Evolutionary conservation across 768 basidiomycete genomes (phyloP).

Genomic region (Hericium alpestre): DNA sequence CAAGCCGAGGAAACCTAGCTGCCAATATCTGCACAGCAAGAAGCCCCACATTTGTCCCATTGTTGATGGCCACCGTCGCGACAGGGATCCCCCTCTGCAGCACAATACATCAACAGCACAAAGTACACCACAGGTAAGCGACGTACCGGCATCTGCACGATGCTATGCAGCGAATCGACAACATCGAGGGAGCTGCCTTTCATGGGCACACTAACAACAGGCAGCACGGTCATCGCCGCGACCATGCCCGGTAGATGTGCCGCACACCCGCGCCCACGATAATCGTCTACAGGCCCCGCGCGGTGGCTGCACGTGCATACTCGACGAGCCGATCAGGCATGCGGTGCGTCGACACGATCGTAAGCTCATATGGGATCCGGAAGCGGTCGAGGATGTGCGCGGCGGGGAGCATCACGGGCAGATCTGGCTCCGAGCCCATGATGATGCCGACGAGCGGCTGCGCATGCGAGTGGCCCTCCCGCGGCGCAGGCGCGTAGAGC

Average conservation of each 20-base stretch:
- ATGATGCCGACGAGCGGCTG: slow-evolving; percentile 85
- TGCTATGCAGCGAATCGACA: slow-evolving; percentile 93
- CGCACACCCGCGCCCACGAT: slow-evolving; percentile 96
- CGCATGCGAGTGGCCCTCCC: slow-evolving; percentile 46
- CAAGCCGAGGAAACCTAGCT: slow-evolving; percentile 54
- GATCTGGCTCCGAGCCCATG: slow-evolving; percentile 97
- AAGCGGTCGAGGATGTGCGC: slow-evolving; percentile 77
- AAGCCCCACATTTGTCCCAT: slow-evolving; percentile 85
- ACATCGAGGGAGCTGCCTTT: slow-evolving; percentile 91
- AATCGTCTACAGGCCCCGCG: slow-evolving; percentile 60
- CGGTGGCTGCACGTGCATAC: slow-evolving; percentile 67
- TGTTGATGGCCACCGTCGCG: slow-evolving; percentile 95
- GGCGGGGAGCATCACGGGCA: slow-evolving; percentile 84
- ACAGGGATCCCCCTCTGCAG: slow-evolving; percentile 87
- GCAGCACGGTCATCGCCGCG: slow-evolving; percentile 83
- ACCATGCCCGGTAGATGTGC: slow-evolving; percentile 99
- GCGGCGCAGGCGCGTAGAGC: slow-evolving; percentile 35
- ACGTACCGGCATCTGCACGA: slow-evolving; percentile 97
- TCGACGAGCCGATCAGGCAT: slow-evolving; percentile 80
- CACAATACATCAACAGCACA: slow-evolving; percentile 4
- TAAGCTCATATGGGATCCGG: slow-evolving; percentile 79
- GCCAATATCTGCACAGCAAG: slow-evolving; percentile 87
- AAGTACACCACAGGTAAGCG: background rate
- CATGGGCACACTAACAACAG: slow-evolving; percentile 94
- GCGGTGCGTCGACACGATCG: slow-evolving; percentile 92